Evolutionary conservation across 495 filamentous ascomycete genomes (phyloP), one percentile per base, ranked within the genome.

Genomic region (Clohesyomyces aquaticus): DNA sequence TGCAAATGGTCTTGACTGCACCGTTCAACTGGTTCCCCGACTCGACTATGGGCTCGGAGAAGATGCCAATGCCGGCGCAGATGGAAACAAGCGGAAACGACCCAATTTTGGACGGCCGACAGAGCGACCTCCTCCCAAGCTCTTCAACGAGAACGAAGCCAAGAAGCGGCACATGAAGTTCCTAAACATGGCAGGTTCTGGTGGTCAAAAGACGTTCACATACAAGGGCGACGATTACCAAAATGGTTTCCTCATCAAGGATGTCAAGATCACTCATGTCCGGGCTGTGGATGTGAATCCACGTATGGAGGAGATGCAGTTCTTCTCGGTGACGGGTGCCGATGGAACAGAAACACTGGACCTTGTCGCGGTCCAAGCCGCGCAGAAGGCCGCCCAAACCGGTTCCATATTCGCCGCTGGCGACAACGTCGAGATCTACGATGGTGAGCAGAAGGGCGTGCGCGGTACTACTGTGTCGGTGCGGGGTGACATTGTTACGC

Each of bases 311-410:
- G 95, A 99, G 73, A 94, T 98, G 14, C 93, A 92, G 11, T 89
- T 85, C 75, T 98, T 98, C 75, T 87, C 92, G n/a, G 84, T 87
- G 19, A 88, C 89, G 12, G 85, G 83, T 28, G 93, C 96, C 55
- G 93, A 98, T 71, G 95, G 95, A 8, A 90, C 89, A 12, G 91
- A 96, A 60, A 95, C 94, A 61, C 80, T 99, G 27, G 95, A 99
- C 77, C 82, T 99, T 45, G 87, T 88, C 65, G 91, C 93, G 4
- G 79, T 99, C 28, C 90, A 91, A 29, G 87, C 90, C 55, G 96
- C 90, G 52, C 77, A 96, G 56, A 96, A 93, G 70, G 88, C 89
- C 48, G 85, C 83, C 32, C 87, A 85, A 22, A 84, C 87, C 11
- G 87, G 86, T 59, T 87, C 91, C 25, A 85, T 88, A 3, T 99